A percentile compares a stretch with the other conserved stretches of the same genome.
Conservation (phyloP, 2,329 filamentous ascomycete genomes). For the Dothistroma pini region DNA sequence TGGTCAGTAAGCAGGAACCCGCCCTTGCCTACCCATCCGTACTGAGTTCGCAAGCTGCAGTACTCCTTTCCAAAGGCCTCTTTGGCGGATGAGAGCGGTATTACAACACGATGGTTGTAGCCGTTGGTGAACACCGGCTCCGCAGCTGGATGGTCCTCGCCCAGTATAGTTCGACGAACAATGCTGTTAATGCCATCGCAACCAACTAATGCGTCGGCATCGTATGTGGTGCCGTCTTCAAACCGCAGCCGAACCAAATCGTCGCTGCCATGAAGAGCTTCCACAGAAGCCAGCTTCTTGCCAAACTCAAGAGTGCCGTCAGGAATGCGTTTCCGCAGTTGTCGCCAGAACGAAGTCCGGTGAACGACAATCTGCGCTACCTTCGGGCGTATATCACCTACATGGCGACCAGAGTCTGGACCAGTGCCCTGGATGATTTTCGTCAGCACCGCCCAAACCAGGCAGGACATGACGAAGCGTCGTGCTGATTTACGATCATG, state of each 20-base stretch:
- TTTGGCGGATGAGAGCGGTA: constrained; percentile 6
- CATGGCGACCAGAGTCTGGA: neutral
- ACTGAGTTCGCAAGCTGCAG: constrained; percentile 2
- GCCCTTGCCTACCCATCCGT: constrained; percentile 10
- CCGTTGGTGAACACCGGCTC: constrained; percentile 8
- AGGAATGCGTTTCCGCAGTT: neutral
- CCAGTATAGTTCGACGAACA: neutral
- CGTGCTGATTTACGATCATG: constrained; percentile 6
- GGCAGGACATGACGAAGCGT: neutral
- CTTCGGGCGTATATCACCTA: neutral
- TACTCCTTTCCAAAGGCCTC: constrained; percentile 11
- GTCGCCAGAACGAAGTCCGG: constrained; percentile 1
- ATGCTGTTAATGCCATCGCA: constrained; percentile 11
- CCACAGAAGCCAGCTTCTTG: neutral
- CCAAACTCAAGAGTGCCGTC: neutral
- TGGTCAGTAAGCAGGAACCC: constrained; percentile 11
- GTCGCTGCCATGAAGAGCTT: neutral
- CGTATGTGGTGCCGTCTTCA: neutral
- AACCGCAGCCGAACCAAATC: neutral
- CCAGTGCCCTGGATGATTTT: neutral
- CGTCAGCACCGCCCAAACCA: neutral
- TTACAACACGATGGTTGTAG: constrained; percentile 9
- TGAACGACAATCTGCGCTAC: constrained; percentile 3
- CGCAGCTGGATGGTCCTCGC: constrained; percentile 7
- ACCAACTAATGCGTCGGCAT: neutral